Percentiles rank a stretch among this genome's conserved stretches.
Conservation (phyloP, 177 flowering plant genomes). For the Vitis hybrid region DNA sequence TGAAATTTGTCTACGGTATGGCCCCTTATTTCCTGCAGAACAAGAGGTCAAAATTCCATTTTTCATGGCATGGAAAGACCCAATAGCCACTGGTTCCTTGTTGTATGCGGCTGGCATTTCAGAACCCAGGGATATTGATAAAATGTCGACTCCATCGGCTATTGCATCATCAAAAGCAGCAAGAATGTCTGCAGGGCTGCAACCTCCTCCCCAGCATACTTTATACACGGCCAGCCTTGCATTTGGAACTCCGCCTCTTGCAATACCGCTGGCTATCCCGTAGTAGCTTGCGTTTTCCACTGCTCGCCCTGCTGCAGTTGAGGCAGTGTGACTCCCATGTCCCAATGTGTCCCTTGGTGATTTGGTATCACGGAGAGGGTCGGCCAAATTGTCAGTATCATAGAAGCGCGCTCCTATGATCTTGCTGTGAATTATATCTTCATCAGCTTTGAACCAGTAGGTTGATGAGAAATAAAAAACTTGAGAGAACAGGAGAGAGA, state of each 20-base stretch:
- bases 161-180: not conserved
- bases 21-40: slow-evolving; percentile 23
- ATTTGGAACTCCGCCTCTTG: slow-evolving; percentile 2
- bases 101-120: not conserved
- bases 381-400: not conserved
- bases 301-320: not conserved
- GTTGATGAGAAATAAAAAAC: too few species aligned
- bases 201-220: slow-evolving; percentile 1
- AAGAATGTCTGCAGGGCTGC: not conserved
- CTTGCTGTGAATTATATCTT: not conserved
- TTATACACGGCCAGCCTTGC: slow-evolving; percentile 8
- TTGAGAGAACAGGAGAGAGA: not conserved
- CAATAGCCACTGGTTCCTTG: not conserved
- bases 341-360: slow-evolving; percentile 3
- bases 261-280: slow-evolving; percentile 2
- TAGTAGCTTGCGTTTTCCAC: not conserved
- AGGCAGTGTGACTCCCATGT: slow-evolving; percentile 2
- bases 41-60: slow-evolving; percentile 1
- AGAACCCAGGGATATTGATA: not conserved
- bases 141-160: not conserved
- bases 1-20: slow-evolving; percentile 5
- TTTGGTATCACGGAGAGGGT: not conserved
- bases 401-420: not conserved
- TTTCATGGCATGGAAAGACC: slow-evolving; percentile 2
- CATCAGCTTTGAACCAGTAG: too few species aligned